A percentile compares a stretch with the other conserved stretches of the same genome.
Conservation (phyloP, 192 early-diverging fungal species). For the Coemansia asiatica region DNA sequence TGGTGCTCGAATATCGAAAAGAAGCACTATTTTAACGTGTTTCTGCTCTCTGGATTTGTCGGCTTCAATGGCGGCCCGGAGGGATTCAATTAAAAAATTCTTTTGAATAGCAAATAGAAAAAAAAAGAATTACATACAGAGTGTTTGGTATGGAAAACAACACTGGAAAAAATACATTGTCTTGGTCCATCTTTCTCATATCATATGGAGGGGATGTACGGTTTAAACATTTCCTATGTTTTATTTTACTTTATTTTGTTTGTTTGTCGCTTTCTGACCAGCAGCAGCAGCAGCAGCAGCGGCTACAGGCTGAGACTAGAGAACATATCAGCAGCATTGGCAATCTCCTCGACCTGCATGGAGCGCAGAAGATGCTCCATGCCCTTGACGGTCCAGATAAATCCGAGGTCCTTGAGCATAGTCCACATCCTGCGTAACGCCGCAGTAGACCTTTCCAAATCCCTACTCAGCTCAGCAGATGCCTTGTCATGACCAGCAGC, state of each 20-base stretch:
- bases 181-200: too few species aligned
- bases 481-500: background rate
- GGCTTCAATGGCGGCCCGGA: slow-evolving; percentile 69
- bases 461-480: slow-evolving; percentile 1
- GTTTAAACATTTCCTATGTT: background rate
- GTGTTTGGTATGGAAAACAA: too few species aligned
- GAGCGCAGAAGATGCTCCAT: slow-evolving; percentile 43
- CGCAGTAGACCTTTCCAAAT: slow-evolving; percentile 9
- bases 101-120: too few species aligned
- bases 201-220: background rate
- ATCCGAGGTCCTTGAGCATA: slow-evolving; percentile 44
- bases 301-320: slow-evolving; percentile 22
- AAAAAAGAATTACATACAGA: too few species aligned
- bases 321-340: slow-evolving; percentile 38
- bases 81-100: slow-evolving; percentile 23
- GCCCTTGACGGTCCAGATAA: slow-evolving; percentile 38
- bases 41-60: slow-evolving; percentile 75
- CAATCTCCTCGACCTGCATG: slow-evolving; percentile 53
- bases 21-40: slow-evolving; percentile 89
- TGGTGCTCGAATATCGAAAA: slow-evolving; percentile 91
- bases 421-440: slow-evolving; percentile 41
- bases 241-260: slow-evolving; percentile 1
- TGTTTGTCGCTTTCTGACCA: too few species aligned
- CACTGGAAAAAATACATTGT: too few species aligned
- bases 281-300: too few species aligned